These are phyloP conservation scores for Solanum pinnatisectum DNA, from an alignment of 257 asterid species.

Conservation along the genomic window DNA sequence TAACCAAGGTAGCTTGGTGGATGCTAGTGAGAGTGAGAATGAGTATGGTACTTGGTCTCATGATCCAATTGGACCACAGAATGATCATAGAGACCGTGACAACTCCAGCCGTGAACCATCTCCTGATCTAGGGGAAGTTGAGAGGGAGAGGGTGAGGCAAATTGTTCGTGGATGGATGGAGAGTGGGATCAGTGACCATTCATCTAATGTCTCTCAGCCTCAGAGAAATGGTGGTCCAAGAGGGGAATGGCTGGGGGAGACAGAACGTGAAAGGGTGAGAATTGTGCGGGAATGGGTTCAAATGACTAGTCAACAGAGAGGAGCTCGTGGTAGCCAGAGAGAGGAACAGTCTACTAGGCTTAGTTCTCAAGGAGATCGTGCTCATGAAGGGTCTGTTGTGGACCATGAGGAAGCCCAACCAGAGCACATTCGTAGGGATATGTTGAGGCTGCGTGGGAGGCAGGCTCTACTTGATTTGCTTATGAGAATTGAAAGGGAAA, in stretches of 20 bases:
- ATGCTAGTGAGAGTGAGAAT: constrained; percentile 58
- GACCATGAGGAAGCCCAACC: constrained; percentile 68
- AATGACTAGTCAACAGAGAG: constrained; percentile 88
- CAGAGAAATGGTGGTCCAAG: constrained; percentile 61
- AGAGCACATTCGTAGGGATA: constrained; percentile 69
- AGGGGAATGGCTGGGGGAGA: constrained; percentile 91
- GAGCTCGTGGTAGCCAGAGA: constrained; percentile 44
- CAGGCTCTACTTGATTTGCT: constrained; percentile 85
- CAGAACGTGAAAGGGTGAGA: constrained; percentile 93
- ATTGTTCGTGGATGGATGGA: constrained; percentile 99
- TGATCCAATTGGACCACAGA: constrained; percentile 30
- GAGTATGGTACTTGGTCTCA: constrained; percentile 51
- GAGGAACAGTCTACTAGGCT: constrained; percentile 37
- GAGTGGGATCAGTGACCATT: constrained; percentile 59
- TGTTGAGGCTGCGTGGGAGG: constrained; percentile 80
- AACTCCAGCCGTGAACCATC: constrained; percentile 85
- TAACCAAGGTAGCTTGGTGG: constrained; percentile 48
- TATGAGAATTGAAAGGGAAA: constrained; percentile 70
- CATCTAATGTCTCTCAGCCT: constrained; percentile 52
- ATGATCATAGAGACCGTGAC: constrained; percentile 39
- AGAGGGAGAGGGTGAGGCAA: constrained; percentile 90
- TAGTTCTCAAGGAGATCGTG: constrained; percentile 37
- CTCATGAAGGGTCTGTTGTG: constrained; percentile 37
- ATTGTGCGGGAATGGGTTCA: constrained; percentile 95
- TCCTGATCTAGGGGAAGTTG: constrained; percentile 82